Evolutionary conservation across 371 early-diverging fungal species (phyloP).

Genomic region (Basidiobolus meristosporus): DNA sequence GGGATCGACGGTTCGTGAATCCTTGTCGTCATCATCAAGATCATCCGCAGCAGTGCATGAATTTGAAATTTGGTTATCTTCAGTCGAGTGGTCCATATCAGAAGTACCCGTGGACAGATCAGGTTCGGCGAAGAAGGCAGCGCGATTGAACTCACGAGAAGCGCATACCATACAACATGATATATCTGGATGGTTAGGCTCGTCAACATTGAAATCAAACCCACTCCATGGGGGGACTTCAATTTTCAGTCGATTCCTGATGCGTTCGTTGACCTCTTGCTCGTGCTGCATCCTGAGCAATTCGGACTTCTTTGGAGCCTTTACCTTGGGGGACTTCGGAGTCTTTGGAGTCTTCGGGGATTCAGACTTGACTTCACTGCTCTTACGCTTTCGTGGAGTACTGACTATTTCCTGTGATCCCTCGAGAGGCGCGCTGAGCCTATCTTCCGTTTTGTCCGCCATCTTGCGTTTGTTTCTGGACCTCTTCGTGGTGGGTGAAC

Average conservation of each 20-base stretch:
- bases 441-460: too few species aligned
- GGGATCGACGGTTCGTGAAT: slow-evolving; percentile 5
- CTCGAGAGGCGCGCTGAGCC: too few species aligned
- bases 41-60: neutral
- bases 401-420: too few species aligned
- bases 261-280: neutral
- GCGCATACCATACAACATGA: slow-evolving; percentile 15
- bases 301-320: neutral
- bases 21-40: slow-evolving; percentile 1
- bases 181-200: too few species aligned
- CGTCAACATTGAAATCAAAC: slow-evolving; percentile 7
- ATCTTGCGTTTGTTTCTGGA: slow-evolving; percentile 5
- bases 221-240: neutral
- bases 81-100: neutral
- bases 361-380: too few species aligned
- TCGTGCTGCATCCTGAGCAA: neutral
- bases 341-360: too few species aligned
- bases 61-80: neutral
- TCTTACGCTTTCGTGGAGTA: too few species aligned
- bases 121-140: slow-evolving; percentile 1
- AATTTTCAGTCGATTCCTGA: neutral
- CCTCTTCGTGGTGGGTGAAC: too few species aligned
- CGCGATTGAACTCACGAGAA: slow-evolving; percentile 10
- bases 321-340: too few species aligned
- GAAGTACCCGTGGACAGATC: slow-evolving; percentile 2